A percentile compares a stretch with the other conserved stretches of the same genome.
Evolutionary conservation across 2,329 filamentous ascomycete species (phyloP).

Genomic region (Microcera coccophila): DNA sequence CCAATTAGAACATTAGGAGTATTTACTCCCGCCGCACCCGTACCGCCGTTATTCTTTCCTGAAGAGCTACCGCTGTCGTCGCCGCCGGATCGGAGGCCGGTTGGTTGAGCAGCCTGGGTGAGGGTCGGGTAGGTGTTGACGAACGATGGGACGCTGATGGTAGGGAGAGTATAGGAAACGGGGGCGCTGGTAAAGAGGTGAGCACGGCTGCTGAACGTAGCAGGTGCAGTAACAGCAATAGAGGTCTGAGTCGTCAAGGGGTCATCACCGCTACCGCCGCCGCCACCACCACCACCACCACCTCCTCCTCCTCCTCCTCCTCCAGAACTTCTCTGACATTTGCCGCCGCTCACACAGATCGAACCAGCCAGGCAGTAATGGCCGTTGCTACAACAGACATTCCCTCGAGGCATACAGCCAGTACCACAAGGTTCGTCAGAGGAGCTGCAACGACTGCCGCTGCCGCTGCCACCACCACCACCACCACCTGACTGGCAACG

Average conservation of each 20-base stretch:
- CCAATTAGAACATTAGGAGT: conserved; percentile 21
- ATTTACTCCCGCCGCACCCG: conserved; percentile 13
- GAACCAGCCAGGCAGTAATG: conserved; percentile 32
- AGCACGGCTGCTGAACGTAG: too few relatives aligned
- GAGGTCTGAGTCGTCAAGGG: too few relatives aligned
- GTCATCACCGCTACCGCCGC: conserved; percentile 12
- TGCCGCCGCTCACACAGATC: conserved; percentile 15
- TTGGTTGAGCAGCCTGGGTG: conserved; percentile 1
- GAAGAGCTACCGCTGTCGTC: conserved; percentile 3
- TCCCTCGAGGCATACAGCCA: conserved; percentile 28
- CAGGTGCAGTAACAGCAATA: too few relatives aligned
- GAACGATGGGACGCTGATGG: not conserved
- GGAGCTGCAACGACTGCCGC: conserved; percentile 18
- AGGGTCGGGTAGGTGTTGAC: not conserved
- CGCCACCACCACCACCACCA: conserved; percentile 10
- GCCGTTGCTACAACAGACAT: conserved; percentile 22
- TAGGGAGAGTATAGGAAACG: not conserved
- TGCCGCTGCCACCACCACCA: conserved; percentile 10
- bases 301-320: conserved; percentile 14
- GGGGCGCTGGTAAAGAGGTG: too few relatives aligned
- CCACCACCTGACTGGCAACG: conserved; percentile 16
- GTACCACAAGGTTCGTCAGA: conserved; percentile 19
- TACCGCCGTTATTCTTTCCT: not conserved
- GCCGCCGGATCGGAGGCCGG: conserved; percentile 15
- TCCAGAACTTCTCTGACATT: conserved; percentile 16